Base-by-base conservation (phyloP, 805 yeast genomes). In the Myxozyma mucilagina region DNA sequence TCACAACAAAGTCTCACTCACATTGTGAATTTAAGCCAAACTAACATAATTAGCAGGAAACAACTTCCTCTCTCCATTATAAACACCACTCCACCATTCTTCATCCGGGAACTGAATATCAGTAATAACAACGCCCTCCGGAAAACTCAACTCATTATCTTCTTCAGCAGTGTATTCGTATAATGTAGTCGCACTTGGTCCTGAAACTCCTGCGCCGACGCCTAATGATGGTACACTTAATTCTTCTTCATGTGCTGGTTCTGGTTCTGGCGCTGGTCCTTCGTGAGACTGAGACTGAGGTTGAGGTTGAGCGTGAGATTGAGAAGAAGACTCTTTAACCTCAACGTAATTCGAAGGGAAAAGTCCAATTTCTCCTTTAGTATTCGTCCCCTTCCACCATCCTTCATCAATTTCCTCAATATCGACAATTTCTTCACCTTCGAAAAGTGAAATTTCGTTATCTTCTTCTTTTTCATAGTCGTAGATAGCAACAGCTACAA, bases 21-120 rank as follows among this genome's bases (percentile, higher is more conserved):
- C n/a, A n/a, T n/a, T n/a, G n/a, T n/a, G n/a, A n/a, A 24, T 16
- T 38, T 43, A 63, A 47, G 32, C 45, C 47, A 63, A 34, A n/a
- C 53, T 53, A 43, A 94, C 98, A 72, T 89, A 90, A 75, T 90
- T 91, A 45, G 96, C 85, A 56, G 99, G 99, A 85, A 93, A 92
- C 58, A 93, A 79, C 60, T 94, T 94, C 67, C 82, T 81, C 67
- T 84, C 87, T 48, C 97, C 97, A 36, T 84, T 76, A 68, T 86
- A 80, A 64, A 83, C 85, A 54, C 99, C 99, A 57, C 87, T 80
- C 98, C 98, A 94, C 99, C 99, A 94, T 72, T 90, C 97, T 49
- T 90, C 97, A 69, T 91, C 96, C 16, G 89, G 87, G 73, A 89
- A 88, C 68, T 91, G 96, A 64, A 94, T 87, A 61, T 90, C 88